Base-by-base conservation (phyloP, 2,329 filamentous ascomycete genomes). In the Aspergillus awamori region DNA sequence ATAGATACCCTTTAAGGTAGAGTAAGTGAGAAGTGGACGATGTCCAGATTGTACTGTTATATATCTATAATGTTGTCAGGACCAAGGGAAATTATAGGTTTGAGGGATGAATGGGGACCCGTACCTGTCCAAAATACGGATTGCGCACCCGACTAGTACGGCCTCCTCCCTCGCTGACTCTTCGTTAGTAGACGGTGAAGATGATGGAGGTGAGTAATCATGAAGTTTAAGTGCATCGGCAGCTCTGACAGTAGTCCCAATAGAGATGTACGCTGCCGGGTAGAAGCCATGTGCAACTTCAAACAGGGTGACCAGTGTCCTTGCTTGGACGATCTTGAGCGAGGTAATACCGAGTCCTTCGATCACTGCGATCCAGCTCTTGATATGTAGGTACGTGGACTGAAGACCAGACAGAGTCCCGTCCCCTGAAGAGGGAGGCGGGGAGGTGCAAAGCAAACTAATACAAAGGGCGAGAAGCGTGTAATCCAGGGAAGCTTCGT, bases 281-380 rank as follows among this genome's bases (percentile, higher is more conserved):
- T 52, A 52, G 28, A 52, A 36, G 10, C 49, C 49, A 52, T 52
- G 49, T 52, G 28, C 49, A 6, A 52, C 24, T 30, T 52, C 49
- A 15, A 52, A 52, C 17, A 52, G 7, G 1, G 49, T 36, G 4
- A 52, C 7, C 26, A 52, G 28, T 5, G 15, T 52, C 28, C 49
- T 52, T 8, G 49, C 49, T 52, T 52, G 49, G 22, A 36, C 49
- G 28, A 52, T 36, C 28, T 33, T 8, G 49, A 30, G 49, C 28
- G 49, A 52, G 24, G 5, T 17, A 28, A 52, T 52, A 4, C 49
- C 49, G 26, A 52, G 49, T 10, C 49, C 49, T 36, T 52, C 49
- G 26, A 52, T 52, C 28, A 52, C 28, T 33, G 49, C 28, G 10
- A 36, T 52, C 49, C 49, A 52, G 49, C 22, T 28, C 49, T 52